Evolutionary conservation across 192 early-diverging fungal genomes (phyloP).

Genomic region (Coemansia sp.): DNA sequence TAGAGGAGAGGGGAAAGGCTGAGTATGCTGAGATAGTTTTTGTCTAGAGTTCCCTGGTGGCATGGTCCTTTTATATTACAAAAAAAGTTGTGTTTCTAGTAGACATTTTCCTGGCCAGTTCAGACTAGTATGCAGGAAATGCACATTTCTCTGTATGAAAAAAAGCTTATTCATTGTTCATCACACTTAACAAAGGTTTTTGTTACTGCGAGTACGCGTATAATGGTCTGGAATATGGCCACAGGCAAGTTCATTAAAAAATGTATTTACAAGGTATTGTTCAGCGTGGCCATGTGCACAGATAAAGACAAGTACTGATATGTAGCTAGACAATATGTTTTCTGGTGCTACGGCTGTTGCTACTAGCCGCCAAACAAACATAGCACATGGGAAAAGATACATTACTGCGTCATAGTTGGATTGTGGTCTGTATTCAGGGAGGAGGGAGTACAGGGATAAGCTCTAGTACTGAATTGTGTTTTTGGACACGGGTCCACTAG

Average conservation of each 20-base stretch:
- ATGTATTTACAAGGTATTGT: not conserved
- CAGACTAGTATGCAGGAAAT: not conserved
- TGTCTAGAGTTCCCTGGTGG: not conserved
- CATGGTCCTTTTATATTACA: not conserved
- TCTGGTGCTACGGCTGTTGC: not conserved
- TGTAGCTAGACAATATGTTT: not conserved
- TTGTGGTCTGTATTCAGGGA: not conserved
- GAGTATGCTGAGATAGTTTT: not conserved
- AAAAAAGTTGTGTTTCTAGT: not conserved
- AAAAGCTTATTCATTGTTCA: not conserved
- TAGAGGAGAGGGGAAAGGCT: not conserved
- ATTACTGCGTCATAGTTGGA: not conserved
- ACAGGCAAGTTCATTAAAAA: not conserved
- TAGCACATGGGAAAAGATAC: not conserved
- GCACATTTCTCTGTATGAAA: not conserved
- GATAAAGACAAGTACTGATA: not conserved
- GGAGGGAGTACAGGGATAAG: not conserved
- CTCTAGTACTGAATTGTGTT: not conserved
- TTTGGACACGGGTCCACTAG: not conserved
- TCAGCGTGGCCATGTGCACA: not conserved
- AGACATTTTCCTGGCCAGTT: not conserved
- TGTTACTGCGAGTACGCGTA: constrained; percentile 1
- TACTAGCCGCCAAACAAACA: not conserved
- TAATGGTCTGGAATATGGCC: constrained; percentile 1
- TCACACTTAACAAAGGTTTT: not conserved